A percentile compares a stretch with the other conserved stretches of the same genome.
phyloP scores from a whole-genome alignment of 441 rosid genomes.

The Brassica hybrid region DNA sequence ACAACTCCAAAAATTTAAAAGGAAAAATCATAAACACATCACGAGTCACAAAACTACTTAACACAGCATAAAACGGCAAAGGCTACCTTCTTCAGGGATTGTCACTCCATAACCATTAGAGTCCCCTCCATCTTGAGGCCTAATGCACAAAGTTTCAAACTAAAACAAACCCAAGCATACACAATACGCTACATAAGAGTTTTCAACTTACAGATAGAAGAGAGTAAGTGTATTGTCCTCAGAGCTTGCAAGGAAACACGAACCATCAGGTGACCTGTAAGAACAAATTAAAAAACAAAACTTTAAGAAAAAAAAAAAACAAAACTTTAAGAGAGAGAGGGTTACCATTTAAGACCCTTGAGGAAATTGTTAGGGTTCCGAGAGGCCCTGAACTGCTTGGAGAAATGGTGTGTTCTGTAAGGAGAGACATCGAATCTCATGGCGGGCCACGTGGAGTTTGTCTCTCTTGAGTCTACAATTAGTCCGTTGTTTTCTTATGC shows the following conservation, averaged over 20 bases:
- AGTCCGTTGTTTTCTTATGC: conserved; percentile 29
- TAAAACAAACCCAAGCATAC: neutral
- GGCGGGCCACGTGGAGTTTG: conserved; percentile 51
- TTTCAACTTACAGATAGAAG: conserved; percentile 61
- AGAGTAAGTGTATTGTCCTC: conserved; percentile 73
- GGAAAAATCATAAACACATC: too few relatives aligned
- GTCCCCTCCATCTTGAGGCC: conserved; percentile 49
- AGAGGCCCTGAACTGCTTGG: conserved; percentile 58
- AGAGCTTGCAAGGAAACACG: conserved; percentile 69
- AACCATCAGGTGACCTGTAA: conserved; percentile 85
- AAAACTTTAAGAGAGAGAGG: conserved; percentile 9
- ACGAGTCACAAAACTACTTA: neutral
- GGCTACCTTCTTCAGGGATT: conserved; percentile 50
- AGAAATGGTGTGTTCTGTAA: conserved; percentile 62
- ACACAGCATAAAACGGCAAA: conserved; percentile 2
- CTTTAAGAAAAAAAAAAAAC: neutral
- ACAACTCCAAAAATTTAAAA: conserved; percentile 36
- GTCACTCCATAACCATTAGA: conserved; percentile 41
- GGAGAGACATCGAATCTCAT: conserved; percentile 72
- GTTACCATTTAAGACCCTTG: conserved; percentile 78
- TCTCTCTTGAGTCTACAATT: conserved; percentile 33
- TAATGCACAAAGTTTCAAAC: conserved; percentile 40
- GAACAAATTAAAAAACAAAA: neutral
- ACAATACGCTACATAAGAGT: neutral
- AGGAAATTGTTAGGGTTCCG: conserved; percentile 79